Evolutionary conservation across 805 yeast genomes (phyloP).

Genomic region (Kluyveromyces lactis): DNA sequence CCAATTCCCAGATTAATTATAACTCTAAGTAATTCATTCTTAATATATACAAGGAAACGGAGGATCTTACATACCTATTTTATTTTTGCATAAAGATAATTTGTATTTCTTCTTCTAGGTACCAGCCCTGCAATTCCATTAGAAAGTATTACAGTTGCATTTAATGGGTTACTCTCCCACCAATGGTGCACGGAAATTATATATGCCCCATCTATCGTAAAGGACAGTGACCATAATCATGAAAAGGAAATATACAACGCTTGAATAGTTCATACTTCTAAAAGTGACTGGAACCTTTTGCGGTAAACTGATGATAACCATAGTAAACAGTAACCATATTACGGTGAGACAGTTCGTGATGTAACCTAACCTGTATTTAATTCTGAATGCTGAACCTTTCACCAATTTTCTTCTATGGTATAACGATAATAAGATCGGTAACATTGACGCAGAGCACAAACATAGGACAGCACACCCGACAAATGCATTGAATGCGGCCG

Average conservation of each 20-base stretch:
- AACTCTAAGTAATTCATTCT: too few relatives aligned
- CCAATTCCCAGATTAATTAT: too few relatives aligned
- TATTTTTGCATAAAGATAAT: too few relatives aligned
- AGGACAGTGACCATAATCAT: conserved; percentile 40
- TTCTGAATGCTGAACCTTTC: conserved; percentile 59
- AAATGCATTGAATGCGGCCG: conserved; percentile 74
- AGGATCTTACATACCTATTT: too few relatives aligned
- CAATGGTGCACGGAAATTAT: conserved; percentile 55
- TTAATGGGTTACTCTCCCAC: conserved; percentile 8
- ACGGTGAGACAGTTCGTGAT: conserved; percentile 50
- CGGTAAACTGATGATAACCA: conserved; percentile 60
- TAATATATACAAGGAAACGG: too few relatives aligned
- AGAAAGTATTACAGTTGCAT: too few relatives aligned
- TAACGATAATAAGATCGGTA: conserved; percentile 61
- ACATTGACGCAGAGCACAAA: conserved; percentile 65
- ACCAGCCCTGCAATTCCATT: too few relatives aligned
- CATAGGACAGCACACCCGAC: conserved; percentile 76
- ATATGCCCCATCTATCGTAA: conserved; percentile 54
- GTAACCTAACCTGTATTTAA: conserved; percentile 55
- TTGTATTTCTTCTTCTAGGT: too few relatives aligned
- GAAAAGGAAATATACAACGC: conserved; percentile 47
- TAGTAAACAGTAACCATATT: conserved; percentile 50
- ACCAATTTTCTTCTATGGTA: conserved; percentile 52
- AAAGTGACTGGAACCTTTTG: conserved; percentile 49
- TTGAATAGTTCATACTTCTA: conserved; percentile 42